These are phyloP conservation scores for Aureobasidium sp. DNA, from an alignment of 2,329 filamentous ascomycete species.

Conservation along the genomic window DNA sequence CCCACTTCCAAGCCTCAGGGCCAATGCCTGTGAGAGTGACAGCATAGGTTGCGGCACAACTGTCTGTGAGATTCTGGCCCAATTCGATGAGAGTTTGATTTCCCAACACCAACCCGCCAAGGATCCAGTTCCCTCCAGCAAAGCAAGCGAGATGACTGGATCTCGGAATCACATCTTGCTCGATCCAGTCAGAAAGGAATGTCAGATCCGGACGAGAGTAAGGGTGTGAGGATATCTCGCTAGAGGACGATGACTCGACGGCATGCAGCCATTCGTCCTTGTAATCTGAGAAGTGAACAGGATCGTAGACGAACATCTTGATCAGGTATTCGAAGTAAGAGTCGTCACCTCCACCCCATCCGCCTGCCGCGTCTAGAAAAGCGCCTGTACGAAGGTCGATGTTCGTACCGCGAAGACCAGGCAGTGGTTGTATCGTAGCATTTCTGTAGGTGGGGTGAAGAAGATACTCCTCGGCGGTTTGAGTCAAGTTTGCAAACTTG, in stretches of 20 bases:
- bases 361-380: conserved; percentile 59
- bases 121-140: conserved; percentile 74
- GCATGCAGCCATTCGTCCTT: conserved; percentile 65
- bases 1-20: conserved; percentile 50
- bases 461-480: conserved; percentile 63
- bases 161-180: conserved; percentile 29
- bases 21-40: conserved; percentile 64
- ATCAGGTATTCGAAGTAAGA: conserved; percentile 86
- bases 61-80: conserved; percentile 61
- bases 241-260: conserved; percentile 63
- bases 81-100: conserved; percentile 61
- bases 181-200: conserved; percentile 54
- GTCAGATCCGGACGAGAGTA: conserved; percentile 59
- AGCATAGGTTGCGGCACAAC: conserved; percentile 66
- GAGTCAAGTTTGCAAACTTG: conserved; percentile 57
- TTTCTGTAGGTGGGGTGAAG: conserved; percentile 44
- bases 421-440: conserved; percentile 56
- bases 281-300: conserved; percentile 52
- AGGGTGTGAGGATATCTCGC: conserved; percentile 59
- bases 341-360: conserved; percentile 70
- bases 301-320: conserved; percentile 82
- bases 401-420: conserved; percentile 62
- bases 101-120: conserved; percentile 64
- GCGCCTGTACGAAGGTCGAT: conserved; percentile 56
- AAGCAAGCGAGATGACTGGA: conserved; percentile 63